Conservation (phyloP, 345 rosid genomes). For the Gossypium arboreum region DNA sequence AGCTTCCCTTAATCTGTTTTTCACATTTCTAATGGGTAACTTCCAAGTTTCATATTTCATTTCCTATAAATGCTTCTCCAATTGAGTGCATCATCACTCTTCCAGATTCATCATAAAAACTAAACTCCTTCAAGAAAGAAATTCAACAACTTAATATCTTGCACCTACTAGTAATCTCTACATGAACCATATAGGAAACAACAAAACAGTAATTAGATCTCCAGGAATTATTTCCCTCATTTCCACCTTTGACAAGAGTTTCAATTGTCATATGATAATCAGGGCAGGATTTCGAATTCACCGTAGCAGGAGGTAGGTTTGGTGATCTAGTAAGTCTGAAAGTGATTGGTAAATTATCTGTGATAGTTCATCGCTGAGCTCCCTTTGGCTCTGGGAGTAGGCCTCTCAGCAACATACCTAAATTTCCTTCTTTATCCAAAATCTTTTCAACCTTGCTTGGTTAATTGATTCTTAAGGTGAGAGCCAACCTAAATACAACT, state of each 20-base stretch:
- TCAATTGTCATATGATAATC: constrained; percentile 15
- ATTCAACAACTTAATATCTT: not conserved
- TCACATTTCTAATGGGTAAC: not conserved
- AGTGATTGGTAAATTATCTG: constrained; percentile 4
- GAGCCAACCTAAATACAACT: constrained; percentile 41
- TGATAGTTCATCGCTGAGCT: constrained; percentile 7
- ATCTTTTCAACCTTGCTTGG: constrained; percentile 26
- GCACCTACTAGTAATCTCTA: not conserved
- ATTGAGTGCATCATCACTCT: not conserved
- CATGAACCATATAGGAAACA: constrained; percentile 9
- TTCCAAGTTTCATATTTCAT: not conserved
- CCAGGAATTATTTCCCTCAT: constrained; percentile 18
- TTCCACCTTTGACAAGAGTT: constrained; percentile 15
- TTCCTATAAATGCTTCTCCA: not conserved
- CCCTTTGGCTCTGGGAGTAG: constrained; percentile 5
- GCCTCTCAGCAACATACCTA: constrained; percentile 17
- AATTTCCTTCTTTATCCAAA: constrained; percentile 28
- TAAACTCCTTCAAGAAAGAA: not conserved
- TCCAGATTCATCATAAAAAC: not conserved
- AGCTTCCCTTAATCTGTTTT: not conserved
- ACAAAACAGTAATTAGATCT: constrained; percentile 12
- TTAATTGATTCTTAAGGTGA: constrained; percentile 27
- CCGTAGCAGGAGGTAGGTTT: constrained; percentile 15
- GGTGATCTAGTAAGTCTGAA: constrained; percentile 3
- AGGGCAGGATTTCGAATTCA: constrained; percentile 14